These are phyloP conservation scores for Capronia epimyces DNA, from an alignment of 2,329 filamentous ascomycete species.

Conservation along the genomic window DNA sequence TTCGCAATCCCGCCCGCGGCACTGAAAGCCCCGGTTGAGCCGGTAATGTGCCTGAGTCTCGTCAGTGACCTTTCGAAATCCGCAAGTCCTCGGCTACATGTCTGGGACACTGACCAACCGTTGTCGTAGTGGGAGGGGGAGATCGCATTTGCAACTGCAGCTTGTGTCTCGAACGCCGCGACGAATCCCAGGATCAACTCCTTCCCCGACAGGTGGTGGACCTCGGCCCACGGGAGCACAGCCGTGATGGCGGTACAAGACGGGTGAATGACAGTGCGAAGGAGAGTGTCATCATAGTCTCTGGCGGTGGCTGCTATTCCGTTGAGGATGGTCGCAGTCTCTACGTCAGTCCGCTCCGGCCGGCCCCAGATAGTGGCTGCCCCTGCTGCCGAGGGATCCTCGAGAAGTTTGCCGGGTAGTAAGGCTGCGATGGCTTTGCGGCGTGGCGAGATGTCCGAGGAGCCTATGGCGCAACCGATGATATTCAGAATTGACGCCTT, in stretches of 20 bases:
- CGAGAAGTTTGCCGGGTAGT: too few relatives aligned
- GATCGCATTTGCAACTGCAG: constrained; percentile 49
- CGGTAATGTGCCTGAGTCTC: constrained; percentile 44
- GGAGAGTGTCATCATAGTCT: constrained; percentile 54
- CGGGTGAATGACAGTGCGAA: constrained; percentile 53
- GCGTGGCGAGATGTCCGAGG: too few relatives aligned
- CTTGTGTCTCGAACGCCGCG: constrained; percentile 50
- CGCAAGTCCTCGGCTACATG: not conserved
- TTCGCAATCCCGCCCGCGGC: constrained; percentile 50
- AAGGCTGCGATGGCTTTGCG: too few relatives aligned
- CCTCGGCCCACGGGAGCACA: constrained; percentile 46
- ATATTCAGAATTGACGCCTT: too few relatives aligned
- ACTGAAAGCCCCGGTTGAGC: constrained; percentile 49
- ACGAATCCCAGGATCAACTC: constrained; percentile 50
- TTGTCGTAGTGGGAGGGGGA: constrained; percentile 52
- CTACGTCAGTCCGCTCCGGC: constrained; percentile 14
- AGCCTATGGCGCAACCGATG: too few relatives aligned
- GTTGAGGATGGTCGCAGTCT: constrained; percentile 48
- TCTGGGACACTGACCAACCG: constrained; percentile 40
- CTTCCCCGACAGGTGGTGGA: constrained; percentile 37
- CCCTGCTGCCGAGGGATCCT: too few relatives aligned
- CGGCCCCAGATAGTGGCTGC: too few relatives aligned
- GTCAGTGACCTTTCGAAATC: not conserved
- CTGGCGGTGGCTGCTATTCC: constrained; percentile 53
- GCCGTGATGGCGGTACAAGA: constrained; percentile 49